These are phyloP conservation scores for Fusarium metavorans DNA, from an alignment of 2,329 filamentous ascomycete species.

Conservation along the genomic window DNA sequence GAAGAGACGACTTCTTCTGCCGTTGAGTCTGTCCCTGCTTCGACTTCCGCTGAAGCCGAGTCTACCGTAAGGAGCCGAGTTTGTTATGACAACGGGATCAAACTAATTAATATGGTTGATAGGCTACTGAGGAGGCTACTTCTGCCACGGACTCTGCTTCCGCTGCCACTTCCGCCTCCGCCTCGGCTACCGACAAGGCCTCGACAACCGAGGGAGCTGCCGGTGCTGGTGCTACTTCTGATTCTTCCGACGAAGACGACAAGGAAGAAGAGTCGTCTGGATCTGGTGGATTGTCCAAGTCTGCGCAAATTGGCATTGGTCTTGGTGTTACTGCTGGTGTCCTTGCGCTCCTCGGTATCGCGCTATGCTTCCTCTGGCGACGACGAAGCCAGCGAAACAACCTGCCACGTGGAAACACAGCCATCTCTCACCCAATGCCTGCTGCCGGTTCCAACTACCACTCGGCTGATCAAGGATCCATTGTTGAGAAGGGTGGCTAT, in stretches of 20 bases:
- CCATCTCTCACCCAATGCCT: slow-evolving; percentile 66
- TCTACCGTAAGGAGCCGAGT: slow-evolving; percentile 31
- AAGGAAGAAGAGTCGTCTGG: slow-evolving; percentile 33
- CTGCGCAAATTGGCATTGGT: slow-evolving; percentile 63
- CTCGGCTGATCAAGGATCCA: slow-evolving; percentile 50
- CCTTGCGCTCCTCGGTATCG: slow-evolving; percentile 54
- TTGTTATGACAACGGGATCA: not conserved
- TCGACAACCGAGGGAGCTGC: slow-evolving; percentile 27
- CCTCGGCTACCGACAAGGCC: slow-evolving; percentile 29
- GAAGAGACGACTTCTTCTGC: slow-evolving; percentile 3
- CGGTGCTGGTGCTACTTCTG: slow-evolving; percentile 29
- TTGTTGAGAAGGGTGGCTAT: slow-evolving; percentile 53
- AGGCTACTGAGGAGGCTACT: slow-evolving; percentile 28
- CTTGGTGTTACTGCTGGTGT: slow-evolving; percentile 59
- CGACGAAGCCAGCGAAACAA: slow-evolving; percentile 48
- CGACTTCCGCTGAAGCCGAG: slow-evolving; percentile 4
- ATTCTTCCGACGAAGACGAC: slow-evolving; percentile 18
- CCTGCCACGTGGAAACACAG: slow-evolving; percentile 48
- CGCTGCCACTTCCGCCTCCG: slow-evolving; percentile 33
- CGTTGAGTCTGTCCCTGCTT: not conserved
- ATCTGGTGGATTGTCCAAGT: slow-evolving; percentile 44
- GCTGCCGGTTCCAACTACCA: slow-evolving; percentile 57
- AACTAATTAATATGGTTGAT: slow-evolving; percentile 10
- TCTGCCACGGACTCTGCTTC: slow-evolving; percentile 9
- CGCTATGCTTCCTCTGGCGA: slow-evolving; percentile 50